A percentile compares a stretch with the other conserved stretches of the same genome.
Conservation (phyloP, 2,329 filamentous ascomycete species). For the Pestalotiopsis sp. region DNA sequence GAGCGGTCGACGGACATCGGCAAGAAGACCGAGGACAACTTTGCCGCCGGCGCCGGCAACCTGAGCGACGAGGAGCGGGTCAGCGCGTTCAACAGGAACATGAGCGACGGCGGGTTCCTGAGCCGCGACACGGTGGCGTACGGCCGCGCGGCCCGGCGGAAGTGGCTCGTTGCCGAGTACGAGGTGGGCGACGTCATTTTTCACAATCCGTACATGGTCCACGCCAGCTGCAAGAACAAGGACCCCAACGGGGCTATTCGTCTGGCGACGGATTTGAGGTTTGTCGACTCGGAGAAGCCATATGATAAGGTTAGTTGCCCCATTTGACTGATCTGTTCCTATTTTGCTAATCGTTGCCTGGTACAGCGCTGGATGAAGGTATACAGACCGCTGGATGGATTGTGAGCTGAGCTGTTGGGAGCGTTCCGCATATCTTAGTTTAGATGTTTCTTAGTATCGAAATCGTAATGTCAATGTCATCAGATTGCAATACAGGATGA, state of each 20-base stretch:
- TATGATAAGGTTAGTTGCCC: neutral
- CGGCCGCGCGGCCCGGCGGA: constrained; percentile 18
- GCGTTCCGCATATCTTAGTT: too few species aligned
- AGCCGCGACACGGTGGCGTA: constrained; percentile 26
- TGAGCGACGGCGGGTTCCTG: constrained; percentile 30
- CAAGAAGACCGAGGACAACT: constrained; percentile 39
- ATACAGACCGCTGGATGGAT: neutral
- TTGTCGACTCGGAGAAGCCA: constrained; percentile 19
- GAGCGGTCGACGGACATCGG: constrained; percentile 38
- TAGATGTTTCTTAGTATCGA: too few species aligned
- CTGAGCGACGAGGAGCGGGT: constrained; percentile 34
- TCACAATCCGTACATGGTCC: constrained; percentile 45
- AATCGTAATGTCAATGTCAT: too few species aligned
- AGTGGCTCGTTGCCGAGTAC: constrained; percentile 37
- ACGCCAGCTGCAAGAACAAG: constrained; percentile 41
- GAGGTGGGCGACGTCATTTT: constrained; percentile 44
- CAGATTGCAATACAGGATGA: too few species aligned
- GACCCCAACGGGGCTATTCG: constrained; percentile 39
- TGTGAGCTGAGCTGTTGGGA: neutral
- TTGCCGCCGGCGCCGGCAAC: constrained; percentile 26
- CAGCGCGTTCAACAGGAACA: constrained; percentile 33
- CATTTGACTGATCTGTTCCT: too few species aligned
- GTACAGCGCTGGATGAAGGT: neutral
- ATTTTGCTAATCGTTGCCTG: neutral
- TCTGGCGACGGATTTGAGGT: constrained; percentile 43